Percentiles rank a stretch among this genome's conserved stretches.
These are phyloP conservation scores for Xylaria curta DNA, from an alignment of 495 filamentous ascomycete genomes.

Conservation along the genomic window DNA sequence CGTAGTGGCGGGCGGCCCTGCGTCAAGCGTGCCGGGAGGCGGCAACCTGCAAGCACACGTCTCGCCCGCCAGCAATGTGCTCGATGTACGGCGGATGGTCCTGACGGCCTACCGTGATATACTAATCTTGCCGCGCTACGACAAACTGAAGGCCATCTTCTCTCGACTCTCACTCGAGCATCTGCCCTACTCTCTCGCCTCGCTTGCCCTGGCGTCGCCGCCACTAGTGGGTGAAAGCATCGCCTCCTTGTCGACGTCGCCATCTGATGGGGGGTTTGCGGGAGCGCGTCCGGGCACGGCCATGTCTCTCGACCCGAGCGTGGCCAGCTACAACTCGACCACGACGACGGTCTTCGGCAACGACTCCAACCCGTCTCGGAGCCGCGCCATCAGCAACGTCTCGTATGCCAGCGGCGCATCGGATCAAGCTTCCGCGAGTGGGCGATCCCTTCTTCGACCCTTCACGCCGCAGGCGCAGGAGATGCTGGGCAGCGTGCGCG, in stretches of 20 bases:
- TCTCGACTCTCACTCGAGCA: conserved; percentile 86
- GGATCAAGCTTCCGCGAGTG: conserved; percentile 49
- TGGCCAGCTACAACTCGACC: conserved; percentile 77
- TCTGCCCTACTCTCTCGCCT: conserved; percentile 67
- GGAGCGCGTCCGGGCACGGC: conserved; percentile 68
- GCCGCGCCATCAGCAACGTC: conserved; percentile 86
- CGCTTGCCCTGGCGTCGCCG: conserved; percentile 51
- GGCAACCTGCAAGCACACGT: conserved; percentile 38
- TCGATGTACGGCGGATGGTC: conserved; percentile 88
- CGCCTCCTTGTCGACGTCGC: conserved; percentile 49
- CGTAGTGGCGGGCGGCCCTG: conserved; percentile 39
- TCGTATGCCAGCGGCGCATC: conserved; percentile 62
- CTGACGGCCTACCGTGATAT: conserved; percentile 89
- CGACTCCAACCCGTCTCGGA: conserved; percentile 61
- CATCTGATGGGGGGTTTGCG: conserved; percentile 31
- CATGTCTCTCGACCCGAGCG: conserved; percentile 71
- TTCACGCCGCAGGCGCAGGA: conserved; percentile 56
- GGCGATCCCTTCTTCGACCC: conserved; percentile 58
- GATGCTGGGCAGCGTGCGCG: conserved; percentile 42
- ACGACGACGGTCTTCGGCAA: conserved; percentile 71
- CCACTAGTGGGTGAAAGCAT: conserved; percentile 48
- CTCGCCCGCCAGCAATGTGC: conserved; percentile 50
- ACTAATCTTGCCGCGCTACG: conserved; percentile 84
- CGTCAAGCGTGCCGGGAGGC: conserved; percentile 13
- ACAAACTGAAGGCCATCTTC: conserved; percentile 86